Conservation (phyloP, 1,284 basidiomycete genomes). For the Austroboletus olivaceoglutinosus region DNA sequence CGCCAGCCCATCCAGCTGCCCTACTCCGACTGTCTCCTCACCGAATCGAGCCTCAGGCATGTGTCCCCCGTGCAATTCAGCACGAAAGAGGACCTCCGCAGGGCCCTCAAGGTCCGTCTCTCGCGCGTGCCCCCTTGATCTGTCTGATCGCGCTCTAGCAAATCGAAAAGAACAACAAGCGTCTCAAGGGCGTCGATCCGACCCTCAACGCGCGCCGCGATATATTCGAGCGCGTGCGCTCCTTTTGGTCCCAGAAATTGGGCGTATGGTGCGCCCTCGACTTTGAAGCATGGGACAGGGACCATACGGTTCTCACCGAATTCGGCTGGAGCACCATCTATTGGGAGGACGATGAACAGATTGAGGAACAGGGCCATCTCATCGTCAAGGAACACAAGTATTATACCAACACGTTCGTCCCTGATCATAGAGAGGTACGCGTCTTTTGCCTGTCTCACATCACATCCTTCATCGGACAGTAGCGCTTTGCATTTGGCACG, state of each 20-base stretch:
- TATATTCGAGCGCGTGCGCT: conserved; percentile 65
- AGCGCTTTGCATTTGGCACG: conserved; percentile 68
- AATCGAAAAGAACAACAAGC: conserved; percentile 76
- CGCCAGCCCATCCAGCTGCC: conserved; percentile 64
- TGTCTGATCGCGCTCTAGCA: conserved; percentile 40
- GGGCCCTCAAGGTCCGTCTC: conserved; percentile 52
- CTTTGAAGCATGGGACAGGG: conserved; percentile 77
- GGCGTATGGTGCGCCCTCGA: conserved; percentile 76
- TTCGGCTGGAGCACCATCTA: conserved; percentile 66
- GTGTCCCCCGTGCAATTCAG: conserved; percentile 58
- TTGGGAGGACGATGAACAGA: conserved; percentile 51
- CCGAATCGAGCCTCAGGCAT: conserved; percentile 49
- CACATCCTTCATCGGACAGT: background rate
- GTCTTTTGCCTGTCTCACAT: background rate
- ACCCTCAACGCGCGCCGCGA: conserved; percentile 55
- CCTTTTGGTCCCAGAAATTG: conserved; percentile 55
- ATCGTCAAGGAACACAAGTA: conserved; percentile 61
- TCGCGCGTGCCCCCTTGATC: background rate
- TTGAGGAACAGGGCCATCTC: conserved; percentile 55
- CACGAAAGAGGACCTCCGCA: conserved; percentile 52
- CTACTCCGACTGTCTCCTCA: conserved; percentile 68
- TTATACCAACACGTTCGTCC: conserved; percentile 64
- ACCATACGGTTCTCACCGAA: conserved; percentile 69
- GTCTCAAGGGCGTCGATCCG: conserved; percentile 60
- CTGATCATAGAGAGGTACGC: conserved; percentile 57